A percentile compares a stretch with the other conserved stretches of the same genome.
Conservation (phyloP, 768 basidiomycete genomes). For the Psilocybe subaeruginosa region DNA sequence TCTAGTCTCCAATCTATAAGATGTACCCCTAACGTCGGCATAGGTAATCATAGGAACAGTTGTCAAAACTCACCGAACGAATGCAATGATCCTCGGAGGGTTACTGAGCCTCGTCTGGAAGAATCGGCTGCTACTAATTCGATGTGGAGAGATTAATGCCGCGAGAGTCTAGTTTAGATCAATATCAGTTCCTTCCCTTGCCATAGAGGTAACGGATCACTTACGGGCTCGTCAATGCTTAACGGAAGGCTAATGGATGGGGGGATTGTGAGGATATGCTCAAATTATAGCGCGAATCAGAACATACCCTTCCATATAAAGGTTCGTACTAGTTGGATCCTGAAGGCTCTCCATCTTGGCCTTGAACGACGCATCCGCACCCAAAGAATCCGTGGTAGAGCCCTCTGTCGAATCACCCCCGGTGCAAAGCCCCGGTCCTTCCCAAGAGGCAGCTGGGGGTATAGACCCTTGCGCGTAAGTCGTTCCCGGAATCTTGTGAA, state of each 20-base stretch:
- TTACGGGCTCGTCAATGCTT: slow-evolving; percentile 67
- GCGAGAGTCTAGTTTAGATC: slow-evolving; percentile 52
- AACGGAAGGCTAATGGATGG: slow-evolving; percentile 55
- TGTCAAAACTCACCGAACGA: slow-evolving; percentile 61
- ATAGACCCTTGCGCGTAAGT: slow-evolving; percentile 48
- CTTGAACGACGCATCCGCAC: slow-evolving; percentile 59
- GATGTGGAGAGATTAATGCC: slow-evolving; percentile 68
- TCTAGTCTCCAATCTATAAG: slow-evolving; percentile 67
- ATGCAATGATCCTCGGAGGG: slow-evolving; percentile 80
- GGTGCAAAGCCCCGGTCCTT: slow-evolving; percentile 19
- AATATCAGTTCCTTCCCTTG: slow-evolving; percentile 4
- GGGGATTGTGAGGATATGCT: background rate
- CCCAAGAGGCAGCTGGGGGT: slow-evolving; percentile 23
- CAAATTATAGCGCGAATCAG: slow-evolving; percentile 34
- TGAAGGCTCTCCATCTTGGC: slow-evolving; percentile 77
- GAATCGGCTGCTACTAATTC: slow-evolving; percentile 76
- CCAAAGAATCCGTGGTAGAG: slow-evolving; percentile 13
- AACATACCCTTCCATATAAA: slow-evolving; percentile 77
- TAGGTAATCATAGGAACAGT: slow-evolving; percentile 5
- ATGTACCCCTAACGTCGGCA: background rate
- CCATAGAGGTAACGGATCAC: slow-evolving; percentile 16
- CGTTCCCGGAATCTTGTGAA: slow-evolving; percentile 86
- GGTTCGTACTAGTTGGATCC: slow-evolving; percentile 69
- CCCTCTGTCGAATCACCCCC: slow-evolving; percentile 9
- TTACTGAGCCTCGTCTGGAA: slow-evolving; percentile 80